phyloP scores from a whole-genome alignment of 805 yeast species.

The Teunomyces aglyptinius region DNA sequence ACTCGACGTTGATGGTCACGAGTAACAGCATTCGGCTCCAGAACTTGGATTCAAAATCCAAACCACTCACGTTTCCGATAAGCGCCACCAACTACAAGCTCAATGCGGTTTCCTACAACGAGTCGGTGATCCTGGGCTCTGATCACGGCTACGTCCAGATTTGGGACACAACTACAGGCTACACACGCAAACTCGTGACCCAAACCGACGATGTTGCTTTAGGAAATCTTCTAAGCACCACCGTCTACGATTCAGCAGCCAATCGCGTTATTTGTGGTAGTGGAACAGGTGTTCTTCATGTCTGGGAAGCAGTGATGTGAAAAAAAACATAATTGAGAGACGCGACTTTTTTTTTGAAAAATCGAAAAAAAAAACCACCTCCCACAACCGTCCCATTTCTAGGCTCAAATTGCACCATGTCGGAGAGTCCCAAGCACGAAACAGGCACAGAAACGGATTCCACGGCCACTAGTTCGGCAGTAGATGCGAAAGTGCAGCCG shows the following conservation, averaged over 20 bases:
- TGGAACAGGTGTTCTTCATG: constrained; percentile 19
- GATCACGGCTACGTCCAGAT: constrained; percentile 17
- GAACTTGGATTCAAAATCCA: background rate
- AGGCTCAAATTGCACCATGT: background rate
- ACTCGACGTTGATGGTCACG: background rate
- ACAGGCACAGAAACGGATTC: background rate
- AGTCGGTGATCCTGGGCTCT: constrained; percentile 16
- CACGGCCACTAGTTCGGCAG: background rate
- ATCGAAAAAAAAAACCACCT: background rate
- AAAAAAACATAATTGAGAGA: too few species aligned
- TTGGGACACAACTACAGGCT: constrained; percentile 8
- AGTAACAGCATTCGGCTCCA: background rate
- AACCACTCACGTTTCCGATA: background rate
- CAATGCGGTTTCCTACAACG: constrained; percentile 5
- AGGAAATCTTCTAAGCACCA: background rate
- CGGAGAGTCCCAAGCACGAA: background rate
- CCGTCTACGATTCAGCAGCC: constrained; percentile 1
- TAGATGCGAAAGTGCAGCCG: constrained; percentile 3
- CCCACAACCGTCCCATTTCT: background rate
- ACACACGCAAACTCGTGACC: background rate
- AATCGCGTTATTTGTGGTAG: constrained; percentile 18
- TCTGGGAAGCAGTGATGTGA: constrained; percentile 23
- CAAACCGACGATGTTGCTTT: background rate
- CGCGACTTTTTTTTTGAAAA: background rate
- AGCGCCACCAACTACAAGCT: constrained; percentile 6